These are phyloP conservation scores for Gnaphalium uliginosum DNA, from an alignment of 129 eudicot species.

Conservation along the genomic window DNA sequence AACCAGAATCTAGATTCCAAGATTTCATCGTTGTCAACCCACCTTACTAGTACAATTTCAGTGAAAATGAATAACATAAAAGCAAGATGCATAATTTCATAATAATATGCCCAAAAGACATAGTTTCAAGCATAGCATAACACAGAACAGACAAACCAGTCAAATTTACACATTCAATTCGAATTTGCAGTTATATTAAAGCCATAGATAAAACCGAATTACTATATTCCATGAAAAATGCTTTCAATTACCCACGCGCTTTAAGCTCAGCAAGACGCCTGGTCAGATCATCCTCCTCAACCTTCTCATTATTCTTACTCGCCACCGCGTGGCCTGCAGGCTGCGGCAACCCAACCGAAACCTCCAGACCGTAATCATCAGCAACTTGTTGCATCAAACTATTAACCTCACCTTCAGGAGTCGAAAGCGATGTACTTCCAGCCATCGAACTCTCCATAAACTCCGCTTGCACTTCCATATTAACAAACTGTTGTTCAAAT, in stretches of 20 bases:
- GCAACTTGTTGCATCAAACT: slow-evolving; percentile 97
- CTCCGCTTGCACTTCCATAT: slow-evolving; percentile 95
- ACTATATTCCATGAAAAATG: neutral
- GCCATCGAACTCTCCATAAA: slow-evolving; percentile 96
- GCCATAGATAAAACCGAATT: neutral
- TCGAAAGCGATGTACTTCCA: slow-evolving; percentile 79
- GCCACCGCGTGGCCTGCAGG: slow-evolving; percentile 75
- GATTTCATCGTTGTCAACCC: neutral
- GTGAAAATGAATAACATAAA: neutral
- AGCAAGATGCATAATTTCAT: slow-evolving; percentile 12
- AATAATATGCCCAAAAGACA: neutral
- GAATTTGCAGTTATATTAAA: slow-evolving; percentile 14
- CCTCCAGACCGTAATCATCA: slow-evolving; percentile 91
- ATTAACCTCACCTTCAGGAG: slow-evolving; percentile 89
- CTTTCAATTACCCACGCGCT: slow-evolving; percentile 58
- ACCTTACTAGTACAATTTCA: neutral
- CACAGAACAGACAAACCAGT: slow-evolving; percentile 14
- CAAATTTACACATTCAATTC: slow-evolving; percentile 34
- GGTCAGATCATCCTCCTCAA: slow-evolving; percentile 78
- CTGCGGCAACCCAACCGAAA: slow-evolving; percentile 84
- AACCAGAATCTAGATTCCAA: neutral
- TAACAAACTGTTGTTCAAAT: slow-evolving; percentile 85
- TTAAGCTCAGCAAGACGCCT: slow-evolving; percentile 91
- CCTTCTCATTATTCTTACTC: slow-evolving; percentile 52
- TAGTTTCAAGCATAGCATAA: neutral